Evolutionary conservation across 1,284 basidiomycete genomes (phyloP).

Genomic region (Cryptococcus sp.): DNA sequence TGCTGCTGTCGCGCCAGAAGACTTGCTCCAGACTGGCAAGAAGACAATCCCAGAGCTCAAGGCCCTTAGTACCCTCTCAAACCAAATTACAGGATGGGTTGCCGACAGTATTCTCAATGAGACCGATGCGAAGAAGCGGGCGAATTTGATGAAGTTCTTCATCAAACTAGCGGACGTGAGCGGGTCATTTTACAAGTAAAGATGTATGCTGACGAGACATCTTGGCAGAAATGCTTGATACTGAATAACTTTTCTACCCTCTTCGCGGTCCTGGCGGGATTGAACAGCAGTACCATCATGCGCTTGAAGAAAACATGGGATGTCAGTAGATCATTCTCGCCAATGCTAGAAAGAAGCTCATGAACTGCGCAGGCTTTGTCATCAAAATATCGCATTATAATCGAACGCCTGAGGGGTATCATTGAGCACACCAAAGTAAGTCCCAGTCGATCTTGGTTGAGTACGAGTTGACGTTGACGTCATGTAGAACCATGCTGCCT

Average conservation of each 20-base stretch:
- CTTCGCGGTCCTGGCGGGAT: slow-evolving; percentile 91
- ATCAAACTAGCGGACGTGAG: slow-evolving; percentile 90
- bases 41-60: slow-evolving; percentile 75
- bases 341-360: slow-evolving; percentile 12
- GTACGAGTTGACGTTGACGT: neutral
- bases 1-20: slow-evolving; percentile 83
- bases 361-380: slow-evolving; percentile 65
- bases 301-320: slow-evolving; percentile 92
- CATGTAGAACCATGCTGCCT: slow-evolving; percentile 59
- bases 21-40: slow-evolving; percentile 75
- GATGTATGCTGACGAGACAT: slow-evolving; percentile 11
- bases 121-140: slow-evolving; percentile 82
- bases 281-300: slow-evolving; percentile 91
- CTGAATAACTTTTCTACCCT: slow-evolving; percentile 95
- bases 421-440: slow-evolving; percentile 74
- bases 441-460: slow-evolving; percentile 1
- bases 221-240: slow-evolving; percentile 74
- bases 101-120: slow-evolving; percentile 82
- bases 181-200: slow-evolving; percentile 19
- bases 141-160: slow-evolving; percentile 81
- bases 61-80: slow-evolving; percentile 86
- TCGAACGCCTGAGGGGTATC: slow-evolving; percentile 78
- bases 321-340: slow-evolving; percentile 57
- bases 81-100: slow-evolving; percentile 94
- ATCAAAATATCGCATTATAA: slow-evolving; percentile 75